Conservation (phyloP, 805 yeast genomes). For the Tetrapisispora pingtungensis region DNA sequence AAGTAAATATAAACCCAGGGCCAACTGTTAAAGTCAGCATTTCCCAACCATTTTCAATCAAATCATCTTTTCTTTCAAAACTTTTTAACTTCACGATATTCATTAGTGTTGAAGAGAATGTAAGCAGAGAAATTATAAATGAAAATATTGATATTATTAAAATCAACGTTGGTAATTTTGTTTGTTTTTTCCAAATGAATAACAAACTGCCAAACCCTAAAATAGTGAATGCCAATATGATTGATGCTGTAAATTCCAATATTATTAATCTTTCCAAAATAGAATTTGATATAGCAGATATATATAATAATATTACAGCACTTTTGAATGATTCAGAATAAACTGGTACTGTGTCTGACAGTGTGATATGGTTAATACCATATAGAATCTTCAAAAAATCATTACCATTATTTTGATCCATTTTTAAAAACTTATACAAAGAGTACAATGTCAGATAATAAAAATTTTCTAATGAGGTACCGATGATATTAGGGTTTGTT, state of each 20-base stretch:
- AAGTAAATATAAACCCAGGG: constrained; percentile 14
- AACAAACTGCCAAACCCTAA: constrained; percentile 10
- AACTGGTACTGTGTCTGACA: constrained; percentile 1
- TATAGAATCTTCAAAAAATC: constrained; percentile 11
- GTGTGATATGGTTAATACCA: constrained; percentile 4
- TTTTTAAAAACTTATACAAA: constrained; percentile 12
- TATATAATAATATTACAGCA: constrained; percentile 12
- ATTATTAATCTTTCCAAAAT: constrained; percentile 6
- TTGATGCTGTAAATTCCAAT: constrained; percentile 9
- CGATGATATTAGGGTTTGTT: constrained; percentile 15
- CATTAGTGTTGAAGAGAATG: constrained; percentile 6
- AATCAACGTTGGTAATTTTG: constrained; percentile 7
- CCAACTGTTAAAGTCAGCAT: constrained; percentile 13
- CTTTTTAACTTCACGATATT: constrained; percentile 10
- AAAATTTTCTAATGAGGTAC: constrained; percentile 20
- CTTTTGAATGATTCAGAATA: constrained; percentile 7
- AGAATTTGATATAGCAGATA: constrained; percentile 10
- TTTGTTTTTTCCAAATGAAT: constrained; percentile 4
- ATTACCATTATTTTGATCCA: constrained; percentile 10
- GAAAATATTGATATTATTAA: constrained; percentile 4
- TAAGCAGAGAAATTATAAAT: constrained; percentile 6
- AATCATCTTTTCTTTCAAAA: constrained; percentile 9
- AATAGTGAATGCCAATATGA: constrained; percentile 5
- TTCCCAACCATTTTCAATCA: constrained; percentile 11
- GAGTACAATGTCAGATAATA: constrained; percentile 18